A percentile compares a stretch with the other conserved stretches of the same genome.
phyloP scores from a whole-genome alignment of 2,329 filamentous ascomycete genomes.

The Chaetomiaceae sp. region DNA sequence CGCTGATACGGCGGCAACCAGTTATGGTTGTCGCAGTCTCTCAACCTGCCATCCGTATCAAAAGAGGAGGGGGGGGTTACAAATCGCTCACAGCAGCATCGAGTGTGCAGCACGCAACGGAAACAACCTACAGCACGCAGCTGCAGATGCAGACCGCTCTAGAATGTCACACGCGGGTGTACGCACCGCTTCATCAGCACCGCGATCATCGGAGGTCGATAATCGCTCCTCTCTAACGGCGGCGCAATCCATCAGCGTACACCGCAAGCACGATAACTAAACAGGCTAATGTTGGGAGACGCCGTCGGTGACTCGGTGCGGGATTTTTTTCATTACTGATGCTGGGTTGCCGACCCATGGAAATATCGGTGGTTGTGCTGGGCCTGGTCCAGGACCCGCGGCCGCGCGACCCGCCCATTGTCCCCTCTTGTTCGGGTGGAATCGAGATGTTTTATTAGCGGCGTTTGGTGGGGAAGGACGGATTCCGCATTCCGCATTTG shows the following conservation, averaged over 20 bases:
- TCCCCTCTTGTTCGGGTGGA: constrained; percentile 6
- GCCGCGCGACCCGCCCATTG: constrained; percentile 7
- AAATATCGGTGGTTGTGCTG: constrained; percentile 8
- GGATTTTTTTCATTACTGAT: constrained; percentile 23
- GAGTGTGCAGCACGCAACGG: neutral
- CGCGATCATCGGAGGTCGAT: too few species aligned
- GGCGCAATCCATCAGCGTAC: neutral
- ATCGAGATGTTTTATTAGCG: constrained; percentile 9
- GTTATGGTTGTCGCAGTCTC: neutral
- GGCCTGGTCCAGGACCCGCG: constrained; percentile 5
- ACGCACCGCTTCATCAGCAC: too few species aligned
- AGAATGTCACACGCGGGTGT: too few species aligned
- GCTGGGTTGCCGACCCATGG: constrained; percentile 4
- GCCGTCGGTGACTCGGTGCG: constrained; percentile 19
- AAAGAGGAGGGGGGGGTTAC: too few species aligned
- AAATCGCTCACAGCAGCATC: too few species aligned
- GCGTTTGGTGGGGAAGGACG: constrained; percentile 3
- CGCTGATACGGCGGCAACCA: neutral
- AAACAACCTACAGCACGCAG: neutral
- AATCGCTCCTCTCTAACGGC: neutral
- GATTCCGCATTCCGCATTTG: constrained; percentile 8
- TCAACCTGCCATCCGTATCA: too few species aligned
- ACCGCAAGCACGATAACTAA: constrained; percentile 2
- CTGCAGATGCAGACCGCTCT: too few species aligned
- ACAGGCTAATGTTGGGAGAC: constrained; percentile 18